These are phyloP conservation scores for Fusarium newnesense DNA, from an alignment of 2,329 filamentous ascomycete species.

Conservation along the genomic window DNA sequence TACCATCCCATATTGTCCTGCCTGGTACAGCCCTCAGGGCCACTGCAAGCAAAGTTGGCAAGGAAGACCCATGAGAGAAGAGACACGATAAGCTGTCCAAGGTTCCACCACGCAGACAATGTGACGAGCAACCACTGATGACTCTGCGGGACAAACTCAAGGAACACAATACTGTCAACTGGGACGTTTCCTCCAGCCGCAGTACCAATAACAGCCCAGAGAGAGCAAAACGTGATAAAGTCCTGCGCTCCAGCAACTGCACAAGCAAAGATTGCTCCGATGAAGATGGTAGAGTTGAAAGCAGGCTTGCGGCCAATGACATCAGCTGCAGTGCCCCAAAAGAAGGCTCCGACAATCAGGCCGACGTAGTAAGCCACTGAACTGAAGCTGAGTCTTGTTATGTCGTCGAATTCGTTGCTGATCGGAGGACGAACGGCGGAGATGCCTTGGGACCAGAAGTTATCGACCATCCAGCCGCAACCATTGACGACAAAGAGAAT, in stretches of 20 bases:
- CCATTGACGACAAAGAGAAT: conserved; percentile 58
- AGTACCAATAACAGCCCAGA: conserved; percentile 55
- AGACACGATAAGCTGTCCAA: conserved; percentile 58
- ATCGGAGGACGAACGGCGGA: conserved; percentile 48
- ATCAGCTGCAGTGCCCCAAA: conserved; percentile 57
- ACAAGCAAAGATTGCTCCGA: conserved; percentile 65
- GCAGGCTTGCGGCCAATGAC: conserved; percentile 55
- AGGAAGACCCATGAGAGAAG: conserved; percentile 50
- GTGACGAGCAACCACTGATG: conserved; percentile 56
- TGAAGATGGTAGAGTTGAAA: conserved; percentile 57
- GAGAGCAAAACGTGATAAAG: conserved; percentile 64
- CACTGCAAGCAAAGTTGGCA: conserved; percentile 49
- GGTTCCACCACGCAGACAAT: conserved; percentile 58
- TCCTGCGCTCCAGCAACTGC: conserved; percentile 66
- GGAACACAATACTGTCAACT: conserved; percentile 60
- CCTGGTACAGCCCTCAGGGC: conserved; percentile 35
- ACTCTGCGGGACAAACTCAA: conserved; percentile 57
- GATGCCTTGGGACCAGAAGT: conserved; percentile 51
- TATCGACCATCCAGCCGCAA: conserved; percentile 55
- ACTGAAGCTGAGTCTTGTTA: conserved; percentile 45
- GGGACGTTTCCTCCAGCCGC: conserved; percentile 58
- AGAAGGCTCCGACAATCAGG: conserved; percentile 56
- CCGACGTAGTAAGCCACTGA: conserved; percentile 53
- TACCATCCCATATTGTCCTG: conserved; percentile 58
- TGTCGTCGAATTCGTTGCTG: conserved; percentile 49